Evolutionary conservation across 495 filamentous ascomycete species (phyloP).

Genomic region (Usnea hakonensis): DNA sequence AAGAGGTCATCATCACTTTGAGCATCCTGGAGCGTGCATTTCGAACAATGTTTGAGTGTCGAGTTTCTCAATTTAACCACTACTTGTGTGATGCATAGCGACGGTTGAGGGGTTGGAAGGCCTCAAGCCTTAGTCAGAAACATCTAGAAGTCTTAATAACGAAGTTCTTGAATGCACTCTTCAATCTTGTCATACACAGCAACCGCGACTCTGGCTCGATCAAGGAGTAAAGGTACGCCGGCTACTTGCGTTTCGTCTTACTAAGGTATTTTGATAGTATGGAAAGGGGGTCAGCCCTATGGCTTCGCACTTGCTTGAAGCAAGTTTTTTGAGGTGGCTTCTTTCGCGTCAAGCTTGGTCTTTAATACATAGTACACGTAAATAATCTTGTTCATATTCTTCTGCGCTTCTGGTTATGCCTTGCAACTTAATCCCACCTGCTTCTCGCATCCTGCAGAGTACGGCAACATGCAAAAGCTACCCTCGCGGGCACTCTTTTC

Average conservation of each 20-base stretch:
- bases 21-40: constrained; percentile 12
- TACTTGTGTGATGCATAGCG: constrained; percentile 14
- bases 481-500: background rate
- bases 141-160: constrained; percentile 7
- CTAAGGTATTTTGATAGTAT: background rate
- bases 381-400: background rate
- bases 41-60: constrained; percentile 1
- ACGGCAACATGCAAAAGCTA: constrained; percentile 6
- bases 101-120: background rate
- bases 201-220: background rate
- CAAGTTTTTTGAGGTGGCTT: constrained; percentile 1
- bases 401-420: constrained; percentile 6
- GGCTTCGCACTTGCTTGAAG: background rate
- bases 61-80: background rate
- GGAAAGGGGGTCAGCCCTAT: constrained; percentile 15
- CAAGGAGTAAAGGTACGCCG: background rate
- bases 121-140: constrained; percentile 5
- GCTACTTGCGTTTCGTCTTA: background rate
- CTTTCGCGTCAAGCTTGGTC: constrained; percentile 2
- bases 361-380: background rate
- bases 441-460: background rate
- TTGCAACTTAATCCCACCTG: background rate
- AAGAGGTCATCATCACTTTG: background rate
- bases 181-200: background rate
- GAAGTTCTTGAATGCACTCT: background rate